Evolutionary conservation across 495 filamentous ascomycete genomes (phyloP).

Genomic region (Thermochaetoides thermophila): DNA sequence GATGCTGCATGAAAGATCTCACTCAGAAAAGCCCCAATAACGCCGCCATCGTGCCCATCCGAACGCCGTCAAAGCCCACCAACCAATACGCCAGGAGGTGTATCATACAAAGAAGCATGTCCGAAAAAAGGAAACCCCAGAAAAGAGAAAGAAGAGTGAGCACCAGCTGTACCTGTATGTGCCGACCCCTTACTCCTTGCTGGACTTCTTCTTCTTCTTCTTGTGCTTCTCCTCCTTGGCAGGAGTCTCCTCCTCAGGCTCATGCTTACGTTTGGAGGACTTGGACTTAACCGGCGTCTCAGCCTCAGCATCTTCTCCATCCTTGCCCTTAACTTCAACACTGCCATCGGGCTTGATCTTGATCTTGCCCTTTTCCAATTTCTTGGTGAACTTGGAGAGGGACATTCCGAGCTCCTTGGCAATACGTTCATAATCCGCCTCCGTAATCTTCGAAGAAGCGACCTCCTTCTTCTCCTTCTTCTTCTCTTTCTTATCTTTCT

Average conservation of each 20-base stretch:
- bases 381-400: constrained; percentile 49
- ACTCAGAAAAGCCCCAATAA: constrained; percentile 13
- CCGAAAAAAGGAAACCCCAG: constrained; percentile 6
- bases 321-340: constrained; percentile 40
- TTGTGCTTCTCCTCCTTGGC: constrained; percentile 26
- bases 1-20: constrained; percentile 9
- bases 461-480: constrained; percentile 17
- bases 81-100: constrained; percentile 17
- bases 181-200: constrained; percentile 20
- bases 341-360: constrained; percentile 40
- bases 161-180: not conserved
- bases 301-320: constrained; percentile 38
- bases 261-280: constrained; percentile 31
- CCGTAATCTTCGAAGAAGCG: constrained; percentile 28
- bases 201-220: constrained; percentile 35
- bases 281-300: constrained; percentile 18
- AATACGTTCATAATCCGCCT: constrained; percentile 35
- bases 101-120: constrained; percentile 22
- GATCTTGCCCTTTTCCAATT: constrained; percentile 50
- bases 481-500: constrained; percentile 12
- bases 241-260: constrained; percentile 17
- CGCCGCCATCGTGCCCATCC: constrained; percentile 16
- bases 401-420: constrained; percentile 47
- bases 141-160: constrained; percentile 10
- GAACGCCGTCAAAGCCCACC: constrained; percentile 22